These are phyloP conservation scores for Apophysomyces variabilis DNA, from an alignment of 371 early-diverging fungal species.

Conservation along the genomic window DNA sequence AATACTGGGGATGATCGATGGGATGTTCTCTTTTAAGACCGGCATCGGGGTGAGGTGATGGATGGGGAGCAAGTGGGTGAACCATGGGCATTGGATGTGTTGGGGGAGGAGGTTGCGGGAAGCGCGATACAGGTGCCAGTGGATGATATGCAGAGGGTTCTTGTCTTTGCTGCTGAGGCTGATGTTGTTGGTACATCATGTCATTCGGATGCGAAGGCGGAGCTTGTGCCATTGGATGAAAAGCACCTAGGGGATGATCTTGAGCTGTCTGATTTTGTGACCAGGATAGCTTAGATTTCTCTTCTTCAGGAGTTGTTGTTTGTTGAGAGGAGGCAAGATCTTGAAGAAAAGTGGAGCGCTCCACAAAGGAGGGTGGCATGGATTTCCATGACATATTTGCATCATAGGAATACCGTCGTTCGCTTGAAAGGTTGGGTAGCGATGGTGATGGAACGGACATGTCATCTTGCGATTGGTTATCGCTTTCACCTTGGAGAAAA, in stretches of 20 bases:
- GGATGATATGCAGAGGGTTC: slow-evolving; percentile 14
- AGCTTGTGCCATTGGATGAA: slow-evolving; percentile 3
- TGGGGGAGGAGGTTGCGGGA: slow-evolving; percentile 12
- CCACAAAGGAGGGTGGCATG: slow-evolving; percentile 42
- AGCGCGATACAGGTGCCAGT: slow-evolving; percentile 14
- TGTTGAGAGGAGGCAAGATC: slow-evolving; percentile 15
- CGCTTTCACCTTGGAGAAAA: slow-evolving; percentile 6
- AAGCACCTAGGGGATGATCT: neutral
- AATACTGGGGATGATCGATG: slow-evolving; percentile 15
- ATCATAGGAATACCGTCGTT: slow-evolving; percentile 51
- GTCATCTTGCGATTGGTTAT: slow-evolving; percentile 47
- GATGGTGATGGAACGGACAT: slow-evolving; percentile 42
- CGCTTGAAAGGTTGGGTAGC: slow-evolving; percentile 14
- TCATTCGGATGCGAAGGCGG: slow-evolving; percentile 8
- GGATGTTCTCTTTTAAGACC: slow-evolving; percentile 16
- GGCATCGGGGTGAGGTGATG: slow-evolving; percentile 2
- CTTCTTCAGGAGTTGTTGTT: slow-evolving; percentile 7
- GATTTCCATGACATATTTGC: slow-evolving; percentile 49
- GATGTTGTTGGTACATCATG: slow-evolving; percentile 9
- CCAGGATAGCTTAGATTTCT: neutral
- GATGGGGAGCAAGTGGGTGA: slow-evolving; percentile 7
- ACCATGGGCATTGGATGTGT: slow-evolving; percentile 13
- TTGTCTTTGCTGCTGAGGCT: slow-evolving; percentile 25
- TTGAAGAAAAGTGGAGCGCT: slow-evolving; percentile 27
- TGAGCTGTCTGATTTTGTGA: slow-evolving; percentile 14